These are phyloP conservation scores for Pneumocystis canis DNA, from an alignment of 1,139 yeast genomes.

Conservation along the genomic window DNA sequence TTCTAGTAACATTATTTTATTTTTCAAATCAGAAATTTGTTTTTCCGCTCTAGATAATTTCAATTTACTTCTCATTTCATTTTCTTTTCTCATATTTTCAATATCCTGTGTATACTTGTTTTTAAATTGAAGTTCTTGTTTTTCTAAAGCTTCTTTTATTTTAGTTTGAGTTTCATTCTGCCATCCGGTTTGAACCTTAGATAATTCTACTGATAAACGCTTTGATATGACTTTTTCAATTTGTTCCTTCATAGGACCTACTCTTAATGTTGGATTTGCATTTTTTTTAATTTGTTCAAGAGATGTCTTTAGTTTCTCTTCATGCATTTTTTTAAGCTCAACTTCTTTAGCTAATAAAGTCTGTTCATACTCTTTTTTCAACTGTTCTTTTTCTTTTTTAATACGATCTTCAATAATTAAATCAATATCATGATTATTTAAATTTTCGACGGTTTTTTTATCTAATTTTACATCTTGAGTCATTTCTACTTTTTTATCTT, in stretches of 20 bases:
- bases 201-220: not conserved
- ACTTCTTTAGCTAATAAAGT: slow-evolving; percentile 9
- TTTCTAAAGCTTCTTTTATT: slow-evolving; percentile 17
- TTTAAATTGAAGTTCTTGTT: slow-evolving; percentile 24
- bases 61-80: slow-evolving; percentile 18
- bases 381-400: slow-evolving; percentile 15
- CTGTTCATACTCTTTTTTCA: slow-evolving; percentile 10
- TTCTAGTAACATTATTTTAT: slow-evolving; percentile 15
- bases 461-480: slow-evolving; percentile 8
- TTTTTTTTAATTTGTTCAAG: not conserved
- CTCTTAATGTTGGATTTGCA: not conserved
- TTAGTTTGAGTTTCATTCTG: slow-evolving; percentile 5
- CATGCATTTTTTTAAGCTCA: slow-evolving; percentile 9
- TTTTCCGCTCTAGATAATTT: slow-evolving; percentile 17
- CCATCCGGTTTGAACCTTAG: not conserved
- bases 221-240: not conserved
- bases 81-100: slow-evolving; percentile 22
- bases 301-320: not conserved
- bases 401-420: slow-evolving; percentile 13
- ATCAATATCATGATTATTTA: slow-evolving; percentile 15
- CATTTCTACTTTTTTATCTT: slow-evolving; percentile 2
- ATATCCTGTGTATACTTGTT: slow-evolving; percentile 28
- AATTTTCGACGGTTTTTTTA: slow-evolving; percentile 17
- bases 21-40: slow-evolving; percentile 20
- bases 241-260: not conserved